Conservation (phyloP, 176 grass and related monocot species). For the Musa acuminata region DNA sequence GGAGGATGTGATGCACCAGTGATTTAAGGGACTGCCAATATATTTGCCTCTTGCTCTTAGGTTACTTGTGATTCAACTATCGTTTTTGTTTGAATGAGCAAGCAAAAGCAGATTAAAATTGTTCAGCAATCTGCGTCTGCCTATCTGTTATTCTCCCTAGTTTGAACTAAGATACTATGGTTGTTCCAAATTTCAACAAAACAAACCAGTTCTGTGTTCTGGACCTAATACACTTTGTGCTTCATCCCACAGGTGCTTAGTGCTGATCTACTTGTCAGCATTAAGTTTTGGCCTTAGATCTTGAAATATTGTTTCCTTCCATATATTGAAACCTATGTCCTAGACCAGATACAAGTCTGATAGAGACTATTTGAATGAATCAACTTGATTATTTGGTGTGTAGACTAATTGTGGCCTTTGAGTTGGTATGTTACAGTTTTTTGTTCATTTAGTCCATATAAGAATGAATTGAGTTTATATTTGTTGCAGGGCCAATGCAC, state of each 20-base stretch:
- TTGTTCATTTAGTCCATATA: neutral
- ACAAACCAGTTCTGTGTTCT: neutral
- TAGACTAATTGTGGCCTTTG: neutral
- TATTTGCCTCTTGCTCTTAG: neutral
- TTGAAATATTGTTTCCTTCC: too few relatives aligned
- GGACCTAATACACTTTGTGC: neutral
- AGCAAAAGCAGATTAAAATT: too few relatives aligned
- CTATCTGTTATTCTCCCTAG: neutral
- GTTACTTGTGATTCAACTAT: neutral
- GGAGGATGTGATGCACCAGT: too few relatives aligned
- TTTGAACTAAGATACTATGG: too few relatives aligned
- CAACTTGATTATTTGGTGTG: neutral
- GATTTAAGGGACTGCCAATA: too few relatives aligned
- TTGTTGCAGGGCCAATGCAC: slow-evolving; percentile 5
- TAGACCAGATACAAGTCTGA: neutral
- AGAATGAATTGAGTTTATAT: neutral
- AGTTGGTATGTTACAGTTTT: neutral
- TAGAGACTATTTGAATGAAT: neutral
- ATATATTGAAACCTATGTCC: neutral
- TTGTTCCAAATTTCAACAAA: neutral
- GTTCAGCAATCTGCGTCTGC: neutral
- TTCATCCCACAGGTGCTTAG: neutral
- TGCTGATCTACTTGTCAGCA: too few relatives aligned
- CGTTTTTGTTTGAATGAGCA: neutral
- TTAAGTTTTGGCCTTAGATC: too few relatives aligned